Evolutionary conservation across 2,329 filamentous ascomycete species (phyloP), one percentile per base, ranked within the genome.

Genomic region (Cercospora citrullina): DNA sequence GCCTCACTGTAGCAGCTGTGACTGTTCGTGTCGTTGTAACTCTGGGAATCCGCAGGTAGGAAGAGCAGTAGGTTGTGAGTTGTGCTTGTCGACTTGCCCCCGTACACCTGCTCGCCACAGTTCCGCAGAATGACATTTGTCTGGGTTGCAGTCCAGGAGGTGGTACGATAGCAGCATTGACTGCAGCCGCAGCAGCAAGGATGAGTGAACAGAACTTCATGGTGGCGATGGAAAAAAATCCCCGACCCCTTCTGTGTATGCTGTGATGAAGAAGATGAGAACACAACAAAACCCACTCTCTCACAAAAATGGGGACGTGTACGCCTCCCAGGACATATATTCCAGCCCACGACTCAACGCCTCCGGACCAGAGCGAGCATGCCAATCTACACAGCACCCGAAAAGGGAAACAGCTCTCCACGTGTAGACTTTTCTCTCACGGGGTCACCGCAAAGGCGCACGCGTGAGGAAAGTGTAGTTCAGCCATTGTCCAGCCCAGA

Each of bases 141-240:
- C 61, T 18, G 5, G 61, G 61, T 18, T 33, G 39, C 7, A 63
- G 45, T 10, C 21, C 39, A 9, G 28, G 45, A 33, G 45, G 45
- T 16, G 61, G 31, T 1, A 36, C 45, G 5, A 63, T 53, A 18
- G 18, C 61, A 39, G 42, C 42, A 31, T 21, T 18, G 23, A 55
- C 42, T 55, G 61, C 42, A 16, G 45, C 28, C 21, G 61, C 61
- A 55, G 61, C 48, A 63, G 61, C 61, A 8, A 63, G 61, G 30
- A 63, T 30, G 30, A 48, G 42, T 26, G 61, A 31, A n/a, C 7
- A 53, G 45, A 63, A 63, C 48, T 39, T 63, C 61, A 63, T 63
- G 16, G n/a, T 55, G 45, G 48, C 48, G 18, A 51, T 2, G n/a
- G 10, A 48, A 9, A 16, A 8, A 48, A n/a, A 28, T 8, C 12